These are phyloP conservation scores for Ophiostoma ips DNA, from an alignment of 2,329 filamentous ascomycete genomes.

Conservation along the genomic window DNA sequence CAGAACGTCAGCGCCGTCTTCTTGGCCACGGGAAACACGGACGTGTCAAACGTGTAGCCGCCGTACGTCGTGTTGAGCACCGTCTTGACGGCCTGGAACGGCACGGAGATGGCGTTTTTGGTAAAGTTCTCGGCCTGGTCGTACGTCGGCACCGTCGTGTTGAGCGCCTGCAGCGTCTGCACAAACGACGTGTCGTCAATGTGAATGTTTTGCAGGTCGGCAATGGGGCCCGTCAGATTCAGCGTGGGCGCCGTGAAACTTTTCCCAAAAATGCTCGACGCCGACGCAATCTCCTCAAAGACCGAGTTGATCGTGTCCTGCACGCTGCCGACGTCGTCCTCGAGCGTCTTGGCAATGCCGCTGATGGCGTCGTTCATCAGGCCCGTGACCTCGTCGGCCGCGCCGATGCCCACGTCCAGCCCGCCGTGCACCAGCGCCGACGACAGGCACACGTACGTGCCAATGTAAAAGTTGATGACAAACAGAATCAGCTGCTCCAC, in stretches of 20 bases:
- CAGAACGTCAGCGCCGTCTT: constrained; percentile 81
- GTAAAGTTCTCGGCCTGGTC: constrained; percentile 72
- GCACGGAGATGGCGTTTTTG: constrained; percentile 55
- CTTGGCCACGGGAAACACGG: constrained; percentile 65
- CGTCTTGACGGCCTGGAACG: constrained; percentile 67
- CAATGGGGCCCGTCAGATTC: constrained; percentile 50
- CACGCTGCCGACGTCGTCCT: constrained; percentile 29
- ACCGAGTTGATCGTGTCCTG: constrained; percentile 41
- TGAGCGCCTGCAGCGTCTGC: constrained; percentile 55
- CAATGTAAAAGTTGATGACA: constrained; percentile 80
- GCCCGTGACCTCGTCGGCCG: constrained; percentile 27
- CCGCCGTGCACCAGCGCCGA: constrained; percentile 69
- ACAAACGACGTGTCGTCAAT: constrained; percentile 55
- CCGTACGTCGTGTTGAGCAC: constrained; percentile 58
- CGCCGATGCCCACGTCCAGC: constrained; percentile 48
- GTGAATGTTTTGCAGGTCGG: constrained; percentile 54
- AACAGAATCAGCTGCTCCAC: constrained; percentile 84
- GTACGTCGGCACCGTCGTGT: constrained; percentile 70
- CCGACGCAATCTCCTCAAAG: constrained; percentile 37
- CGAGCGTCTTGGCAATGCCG: constrained; percentile 39
- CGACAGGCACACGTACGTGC: constrained; percentile 81
- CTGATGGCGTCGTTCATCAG: constrained; percentile 38
- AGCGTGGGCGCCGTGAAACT: constrained; percentile 28
- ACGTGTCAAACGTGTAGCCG: constrained; percentile 63
- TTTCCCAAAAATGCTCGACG: constrained; percentile 33